Base-by-base conservation (phyloP, 768 basidiomycete species). In the Aureoboletus auriporus region DNA sequence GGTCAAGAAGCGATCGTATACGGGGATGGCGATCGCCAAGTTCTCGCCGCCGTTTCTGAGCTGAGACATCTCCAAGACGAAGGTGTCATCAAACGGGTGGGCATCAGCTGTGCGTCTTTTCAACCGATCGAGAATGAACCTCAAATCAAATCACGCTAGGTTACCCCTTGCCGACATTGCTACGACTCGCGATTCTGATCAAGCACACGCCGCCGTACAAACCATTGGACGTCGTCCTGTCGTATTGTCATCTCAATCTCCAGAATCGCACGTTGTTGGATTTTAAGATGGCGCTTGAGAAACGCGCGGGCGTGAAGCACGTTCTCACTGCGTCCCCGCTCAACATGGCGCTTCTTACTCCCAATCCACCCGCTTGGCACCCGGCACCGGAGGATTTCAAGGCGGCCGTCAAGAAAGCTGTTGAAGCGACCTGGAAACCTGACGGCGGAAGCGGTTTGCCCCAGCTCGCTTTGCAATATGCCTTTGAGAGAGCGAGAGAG, bases 321-420 rank as follows among this genome's bases (percentile, higher is more conserved):
- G 71, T 94, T 27, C 45, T 92, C 43, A 72, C 84, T 3, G 92
- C 92, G 2, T 91, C 90, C 2, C 92, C 92, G 8, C 73, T 94
- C 44, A 84, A 79, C 61, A 93, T 93, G 91, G 85, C 84, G 0
- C 76, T 93, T 4, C 75, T 94, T 30, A 80, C 82, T 0, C 66
- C 71, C 8, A 63, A 61, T 1, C 73, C 76, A 3, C 85, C 86
- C 1, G 11, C 64, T 3, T 93, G 90, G 91, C 89, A 93, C 60
- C 89, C 90, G 13, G 88, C 89, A 6, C 76, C 89, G 16, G 58
- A 64, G 12, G 67, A 59, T 11, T 50, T 89, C 35, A 71, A 60
- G 26, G 64, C 67, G 11, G 80, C 78, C 0, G 74, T 72, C 8
- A 50, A 56, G 16, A 62, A 67, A 8, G 79, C 77, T 0, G 49